Base-by-base conservation (phyloP, 495 filamentous ascomycete genomes). In the Astrothelium subdiscretum region DNA sequence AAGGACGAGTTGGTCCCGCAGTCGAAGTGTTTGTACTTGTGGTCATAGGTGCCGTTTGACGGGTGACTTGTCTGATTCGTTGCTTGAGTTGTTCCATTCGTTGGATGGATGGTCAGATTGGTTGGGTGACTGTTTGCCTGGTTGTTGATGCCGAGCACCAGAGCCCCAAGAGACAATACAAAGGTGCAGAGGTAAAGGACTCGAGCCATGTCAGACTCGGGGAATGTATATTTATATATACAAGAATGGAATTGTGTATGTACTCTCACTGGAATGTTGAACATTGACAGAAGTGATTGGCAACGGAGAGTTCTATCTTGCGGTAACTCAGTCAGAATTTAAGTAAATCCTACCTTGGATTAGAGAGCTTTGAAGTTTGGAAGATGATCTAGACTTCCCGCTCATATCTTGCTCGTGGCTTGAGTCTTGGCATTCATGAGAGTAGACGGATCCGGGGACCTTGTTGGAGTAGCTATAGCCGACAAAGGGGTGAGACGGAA, bases 1-100 rank as follows among this genome's bases (percentile, higher is more conserved):
- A 66, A 35, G 31, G 54, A 31, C 22, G 58, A 59, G 62, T 67
- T 57, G 42, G 72, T 73, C 43, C 73, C 72, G 66, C 72, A 74
- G 63, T 71, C 73, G 64, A 76, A 74, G 64, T 70, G 70, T 62
- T 68, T 67, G 60, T 62, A 62, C 13, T 31, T 62, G 2, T 62
- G 60, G 42, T 32, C 40, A 27, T 44, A 31, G 40, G 40, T 54
- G 43, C 29, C 12, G 3, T 38, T 58, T 29, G 48, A 32, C 12
- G 57, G n/a, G 12, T 29, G 31, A 22, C 6, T 54, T 31, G 6
- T 44, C 52, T 6, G 24, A 8, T n/a, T 40, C 6, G 22, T 54
- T 10, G 48, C 48, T 29, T 12, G 48, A 29, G 8, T 29, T 54
- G 48, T 26, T 54, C 8, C 48, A 15, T 54, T 54, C 6, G 4